These are phyloP conservation scores for Endotrypanum monterogeii DNA, from an alignment of 208 protist genomes.

Conservation along the genomic window DNA sequence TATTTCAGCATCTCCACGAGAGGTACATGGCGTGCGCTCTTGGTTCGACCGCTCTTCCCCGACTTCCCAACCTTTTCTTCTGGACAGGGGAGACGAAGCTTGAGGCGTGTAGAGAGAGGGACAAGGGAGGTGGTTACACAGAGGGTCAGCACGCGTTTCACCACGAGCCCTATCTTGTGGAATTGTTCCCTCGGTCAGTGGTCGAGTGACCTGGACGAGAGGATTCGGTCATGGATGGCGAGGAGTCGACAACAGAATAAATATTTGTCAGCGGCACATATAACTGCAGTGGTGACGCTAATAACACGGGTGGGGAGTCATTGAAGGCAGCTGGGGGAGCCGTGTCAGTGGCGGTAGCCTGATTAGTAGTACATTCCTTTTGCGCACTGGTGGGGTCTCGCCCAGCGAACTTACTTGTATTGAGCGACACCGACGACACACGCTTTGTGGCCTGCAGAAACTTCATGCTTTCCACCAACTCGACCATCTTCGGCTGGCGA, in stretches of 20 bases:
- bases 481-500: slow-evolving; percentile 51
- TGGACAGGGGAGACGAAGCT: neutral
- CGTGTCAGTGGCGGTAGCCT: slow-evolving; percentile 2
- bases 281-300: neutral
- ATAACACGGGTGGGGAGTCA: neutral
- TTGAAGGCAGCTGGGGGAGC: neutral
- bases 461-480: slow-evolving; percentile 51
- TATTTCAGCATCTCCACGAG: too few relatives aligned
- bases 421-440: slow-evolving; percentile 13
- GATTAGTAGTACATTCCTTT: slow-evolving; percentile 8
- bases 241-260: neutral
- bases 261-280: neutral
- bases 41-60: neutral
- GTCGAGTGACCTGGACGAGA: neutral
- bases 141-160: neutral
- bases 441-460: slow-evolving; percentile 39
- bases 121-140: too few relatives aligned
- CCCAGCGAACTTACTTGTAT: slow-evolving; percentile 1
- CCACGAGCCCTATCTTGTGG: neutral
- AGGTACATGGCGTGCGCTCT: neutral
- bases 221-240: neutral
- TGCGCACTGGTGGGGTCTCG: slow-evolving; percentile 2
- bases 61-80: neutral
- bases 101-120: neutral
- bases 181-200: neutral